A percentile compares a stretch with the other conserved stretches of the same genome.
These are phyloP conservation scores for Aspergillus ruber DNA, from an alignment of 2,329 filamentous ascomycete species.

Conservation along the genomic window DNA sequence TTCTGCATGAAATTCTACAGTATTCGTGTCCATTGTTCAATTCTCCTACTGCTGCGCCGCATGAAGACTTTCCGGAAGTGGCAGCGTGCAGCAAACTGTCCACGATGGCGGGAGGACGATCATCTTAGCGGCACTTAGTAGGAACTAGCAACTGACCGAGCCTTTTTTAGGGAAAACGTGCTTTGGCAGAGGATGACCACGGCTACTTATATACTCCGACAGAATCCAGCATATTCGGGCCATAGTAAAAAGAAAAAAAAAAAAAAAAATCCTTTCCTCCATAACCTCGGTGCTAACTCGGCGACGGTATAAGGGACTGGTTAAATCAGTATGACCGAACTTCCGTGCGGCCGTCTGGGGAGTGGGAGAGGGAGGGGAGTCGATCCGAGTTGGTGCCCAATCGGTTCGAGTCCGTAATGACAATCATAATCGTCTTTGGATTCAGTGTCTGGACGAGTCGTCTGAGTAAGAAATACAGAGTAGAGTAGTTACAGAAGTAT, in stretches of 20 bases:
- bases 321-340: conserved; percentile 2
- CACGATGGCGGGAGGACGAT: background rate
- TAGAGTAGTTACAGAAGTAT: too few species aligned
- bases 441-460: background rate
- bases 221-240: too few species aligned
- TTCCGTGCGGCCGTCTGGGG: conserved; percentile 9
- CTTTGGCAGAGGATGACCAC: too few species aligned
- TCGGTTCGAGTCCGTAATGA: background rate
- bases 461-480: too few species aligned
- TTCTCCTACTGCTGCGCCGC: background rate
- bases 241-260: conserved; percentile 2
- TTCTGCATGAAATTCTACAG: too few species aligned
- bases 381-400: background rate
- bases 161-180: too few species aligned
- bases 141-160: too few species aligned
- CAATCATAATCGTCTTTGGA: background rate
- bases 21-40: too few species aligned
- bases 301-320: background rate
- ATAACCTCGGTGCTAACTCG: conserved; percentile 7
- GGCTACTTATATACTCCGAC: too few species aligned
- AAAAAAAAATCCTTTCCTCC: conserved; percentile 4
- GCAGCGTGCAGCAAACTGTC: background rate
- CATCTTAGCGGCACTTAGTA: background rate
- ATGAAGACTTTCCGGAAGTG: background rate
- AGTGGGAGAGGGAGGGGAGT: background rate